A percentile compares a stretch with the other conserved stretches of the same genome.
phyloP scores from a whole-genome alignment of 2,329 filamentous ascomycete genomes.

The Aureobasidium sp. region DNA sequence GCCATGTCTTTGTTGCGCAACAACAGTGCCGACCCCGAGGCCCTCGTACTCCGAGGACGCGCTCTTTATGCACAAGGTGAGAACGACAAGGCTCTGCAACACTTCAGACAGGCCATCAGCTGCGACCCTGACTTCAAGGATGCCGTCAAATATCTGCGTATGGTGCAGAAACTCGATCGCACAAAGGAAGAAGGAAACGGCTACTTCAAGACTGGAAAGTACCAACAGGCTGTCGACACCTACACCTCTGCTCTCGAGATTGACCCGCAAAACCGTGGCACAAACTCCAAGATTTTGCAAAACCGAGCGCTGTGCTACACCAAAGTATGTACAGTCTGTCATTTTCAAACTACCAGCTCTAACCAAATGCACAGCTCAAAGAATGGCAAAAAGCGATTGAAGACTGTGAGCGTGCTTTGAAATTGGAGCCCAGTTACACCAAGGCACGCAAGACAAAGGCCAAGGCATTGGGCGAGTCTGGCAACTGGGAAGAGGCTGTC shows the following conservation, averaged over 20 bases:
- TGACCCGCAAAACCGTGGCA: slow-evolving; percentile 81
- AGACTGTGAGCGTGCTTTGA: slow-evolving; percentile 79
- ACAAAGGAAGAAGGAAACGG: slow-evolving; percentile 91
- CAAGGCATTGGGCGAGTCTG: slow-evolving; percentile 76
- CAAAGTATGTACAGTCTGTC: slow-evolving; percentile 38
- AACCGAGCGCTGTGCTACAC: slow-evolving; percentile 83
- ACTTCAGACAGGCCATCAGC: slow-evolving; percentile 81
- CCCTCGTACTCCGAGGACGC: slow-evolving; percentile 79
- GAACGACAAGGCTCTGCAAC: slow-evolving; percentile 87
- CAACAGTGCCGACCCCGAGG: slow-evolving; percentile 91
- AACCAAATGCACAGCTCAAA: slow-evolving; percentile 52
- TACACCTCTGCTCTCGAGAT: slow-evolving; percentile 79
- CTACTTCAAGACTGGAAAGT: slow-evolving; percentile 80
- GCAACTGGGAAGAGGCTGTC: slow-evolving; percentile 86
- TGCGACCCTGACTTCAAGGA: slow-evolving; percentile 89
- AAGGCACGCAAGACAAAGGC: slow-evolving; percentile 94
- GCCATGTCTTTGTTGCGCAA: slow-evolving; percentile 78
- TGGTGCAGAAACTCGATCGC: slow-evolving; percentile 84
- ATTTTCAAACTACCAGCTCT: background rate
- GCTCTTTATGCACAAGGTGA: slow-evolving; percentile 88
- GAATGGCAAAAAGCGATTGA: slow-evolving; percentile 72
- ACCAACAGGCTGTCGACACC: slow-evolving; percentile 72
- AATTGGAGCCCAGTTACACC: slow-evolving; percentile 73
- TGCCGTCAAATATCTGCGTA: slow-evolving; percentile 79
- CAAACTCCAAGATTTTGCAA: slow-evolving; percentile 89